phyloP scores from a whole-genome alignment of 106 monocot species.

The Dioscorea dumetorum region DNA sequence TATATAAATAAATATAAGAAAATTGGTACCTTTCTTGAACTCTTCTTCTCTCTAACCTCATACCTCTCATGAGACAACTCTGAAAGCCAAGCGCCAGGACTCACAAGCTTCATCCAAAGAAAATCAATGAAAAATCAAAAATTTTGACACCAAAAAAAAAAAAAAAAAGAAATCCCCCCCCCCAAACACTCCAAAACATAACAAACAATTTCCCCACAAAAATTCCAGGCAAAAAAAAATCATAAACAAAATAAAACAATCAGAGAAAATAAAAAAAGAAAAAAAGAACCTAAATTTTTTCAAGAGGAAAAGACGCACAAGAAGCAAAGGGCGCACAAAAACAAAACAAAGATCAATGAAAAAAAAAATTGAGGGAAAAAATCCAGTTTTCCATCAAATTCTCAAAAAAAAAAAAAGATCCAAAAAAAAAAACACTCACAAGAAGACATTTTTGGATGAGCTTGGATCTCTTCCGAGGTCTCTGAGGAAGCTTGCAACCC shows the following conservation, averaged over 20 bases:
- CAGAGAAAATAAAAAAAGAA: too few relatives aligned
- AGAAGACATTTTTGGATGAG: constrained; percentile 66
- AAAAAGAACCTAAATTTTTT: too few relatives aligned
- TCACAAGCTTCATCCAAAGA: constrained; percentile 53
- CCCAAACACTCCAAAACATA: too few relatives aligned
- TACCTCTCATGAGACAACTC: constrained; percentile 86
- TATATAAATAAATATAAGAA: not conserved
- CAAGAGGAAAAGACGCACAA: too few relatives aligned
- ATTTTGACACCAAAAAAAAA: not conserved
- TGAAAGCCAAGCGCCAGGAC: constrained; percentile 84
- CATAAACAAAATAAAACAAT: too few relatives aligned
- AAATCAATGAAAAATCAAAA: not conserved
- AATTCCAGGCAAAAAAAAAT: too few relatives aligned
- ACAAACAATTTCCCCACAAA: not conserved
- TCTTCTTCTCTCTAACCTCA: constrained; percentile 94
- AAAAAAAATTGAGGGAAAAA: too few relatives aligned
- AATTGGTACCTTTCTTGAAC: constrained; percentile 63
- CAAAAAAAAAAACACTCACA: constrained; percentile 25
- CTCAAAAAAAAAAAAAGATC: too few relatives aligned
- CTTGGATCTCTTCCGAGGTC: constrained; percentile 94
- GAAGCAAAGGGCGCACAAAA: too few relatives aligned
- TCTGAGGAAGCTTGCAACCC: constrained; percentile 92
- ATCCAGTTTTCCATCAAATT: too few relatives aligned
- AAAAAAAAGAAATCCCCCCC: not conserved
- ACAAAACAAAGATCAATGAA: too few relatives aligned